Evolutionary conservation across 1,139 yeast species (phyloP), one percentile per base, ranked within the genome.

Genomic region (Blastobotrys elegans): DNA sequence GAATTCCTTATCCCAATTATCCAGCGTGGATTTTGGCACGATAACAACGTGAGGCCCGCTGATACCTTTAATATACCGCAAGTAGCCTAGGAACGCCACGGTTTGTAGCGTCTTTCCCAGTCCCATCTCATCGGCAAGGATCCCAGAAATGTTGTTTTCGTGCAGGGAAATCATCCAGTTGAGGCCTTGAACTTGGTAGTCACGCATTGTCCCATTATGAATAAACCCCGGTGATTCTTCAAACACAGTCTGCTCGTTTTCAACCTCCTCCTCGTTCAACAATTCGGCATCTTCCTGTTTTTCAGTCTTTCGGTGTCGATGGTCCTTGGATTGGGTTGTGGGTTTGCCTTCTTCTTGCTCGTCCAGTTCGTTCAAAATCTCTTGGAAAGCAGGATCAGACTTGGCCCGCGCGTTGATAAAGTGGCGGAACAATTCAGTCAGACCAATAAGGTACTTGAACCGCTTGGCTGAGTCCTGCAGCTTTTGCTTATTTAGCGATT

Each of bases 61-160:
- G n/a, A 86, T 77, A 40, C 80, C 77, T 56, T 81, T 81, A 50
- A 83, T 73, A 60, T 86, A 87, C 55, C 97, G 74, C 50, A 92
- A 71, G 63, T 87, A 89, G 0, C 96, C 97, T 48, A 92, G 70
- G 59, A 92, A 90, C 2, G 97, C 79, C 52, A 92, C 88, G 0
- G 97, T 88, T 65, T 92, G 98, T 50, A 92, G 73, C 2, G 98
- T 92, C 62, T 92, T 92, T 52, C 98, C 98, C 49, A 92, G 74
- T 2, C 98, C 98, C 98, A 92, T 92, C 67, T 92, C 98, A 67
- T 92, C 98, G 5, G 98, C 98, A 49, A 92, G 73, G 46, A 92
- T 90, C 39, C 97, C 97, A 1, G 94, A 82, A 48, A 89, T 73
- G 57, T 82, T 80, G 67, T 89, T 87, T 57, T 85, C 90, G 60